phyloP scores from a whole-genome alignment of 176 grass and related monocot genomes.

The Carex pumila region DNA sequence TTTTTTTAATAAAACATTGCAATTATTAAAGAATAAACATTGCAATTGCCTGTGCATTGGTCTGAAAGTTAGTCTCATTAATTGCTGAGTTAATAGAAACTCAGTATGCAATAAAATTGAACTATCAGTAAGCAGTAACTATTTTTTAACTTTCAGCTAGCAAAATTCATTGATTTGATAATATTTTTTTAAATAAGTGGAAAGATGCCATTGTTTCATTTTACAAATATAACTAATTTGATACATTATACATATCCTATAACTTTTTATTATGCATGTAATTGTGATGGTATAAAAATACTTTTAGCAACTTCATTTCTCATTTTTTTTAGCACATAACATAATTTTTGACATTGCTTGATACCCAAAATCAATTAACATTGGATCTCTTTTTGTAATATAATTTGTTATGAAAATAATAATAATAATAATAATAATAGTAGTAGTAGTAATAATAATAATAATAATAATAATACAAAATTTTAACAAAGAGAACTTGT shows the following conservation, averaged over 20 bases:
- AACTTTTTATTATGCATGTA: not conserved
- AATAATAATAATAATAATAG: not conserved
- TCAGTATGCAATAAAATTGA: not conserved
- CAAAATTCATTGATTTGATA: not conserved
- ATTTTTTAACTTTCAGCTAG: not conserved
- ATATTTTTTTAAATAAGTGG: no score
- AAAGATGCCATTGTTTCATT: no score
- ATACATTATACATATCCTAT: not conserved
- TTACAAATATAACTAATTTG: not conserved
- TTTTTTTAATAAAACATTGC: no score
- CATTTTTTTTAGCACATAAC: no score
- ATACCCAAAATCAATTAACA: not conserved
- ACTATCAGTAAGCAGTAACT: not conserved
- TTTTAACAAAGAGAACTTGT: not conserved
- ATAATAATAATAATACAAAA: no score
- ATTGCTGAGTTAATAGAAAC: no score
- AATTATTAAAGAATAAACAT: no score
- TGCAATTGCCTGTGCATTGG: no score
- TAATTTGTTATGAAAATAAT: not conserved
- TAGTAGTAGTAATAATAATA: no score
- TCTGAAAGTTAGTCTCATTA: no score
- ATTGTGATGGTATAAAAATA: no score
- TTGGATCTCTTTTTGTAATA: not conserved
- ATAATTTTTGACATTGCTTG: not conserved
- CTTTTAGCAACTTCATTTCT: no score